phyloP scores from a whole-genome alignment of 306 rosid genomes.

The Hippophae rhamnoides region DNA sequence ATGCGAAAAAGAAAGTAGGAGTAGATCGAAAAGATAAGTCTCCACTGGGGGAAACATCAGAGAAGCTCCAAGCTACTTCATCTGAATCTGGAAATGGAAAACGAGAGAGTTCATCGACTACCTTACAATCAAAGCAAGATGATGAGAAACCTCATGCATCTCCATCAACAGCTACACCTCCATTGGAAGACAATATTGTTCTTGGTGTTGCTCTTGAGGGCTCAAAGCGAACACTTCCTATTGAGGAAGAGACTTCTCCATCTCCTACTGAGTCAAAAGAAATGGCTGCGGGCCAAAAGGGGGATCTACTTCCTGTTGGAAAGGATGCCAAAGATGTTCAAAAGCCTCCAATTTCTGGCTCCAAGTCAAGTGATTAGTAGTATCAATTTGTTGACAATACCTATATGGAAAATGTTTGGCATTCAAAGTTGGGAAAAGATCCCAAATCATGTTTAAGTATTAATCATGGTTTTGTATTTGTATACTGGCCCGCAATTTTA shows the following conservation, averaged over 20 bases:
- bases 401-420: no score
- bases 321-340: constrained; percentile 44
- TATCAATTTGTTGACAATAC: no score
- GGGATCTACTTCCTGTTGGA: constrained; percentile 36
- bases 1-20: constrained; percentile 29
- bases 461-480: no score
- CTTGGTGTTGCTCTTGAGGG: constrained; percentile 96
- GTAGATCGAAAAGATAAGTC: constrained; percentile 29
- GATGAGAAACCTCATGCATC: constrained; percentile 42
- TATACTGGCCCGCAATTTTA: no score
- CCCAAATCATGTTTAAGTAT: no score
- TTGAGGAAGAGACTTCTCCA: constrained; percentile 53
- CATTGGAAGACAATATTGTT: constrained; percentile 71
- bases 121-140: constrained; percentile 45
- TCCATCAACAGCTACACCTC: constrained; percentile 29
- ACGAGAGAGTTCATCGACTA: constrained; percentile 26
- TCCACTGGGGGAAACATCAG: constrained; percentile 19
- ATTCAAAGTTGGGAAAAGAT: no score
- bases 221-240: constrained; percentile 87
- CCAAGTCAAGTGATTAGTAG: no score
- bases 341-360: no score
- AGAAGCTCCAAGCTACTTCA: constrained; percentile 27
- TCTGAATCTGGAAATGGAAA: constrained; percentile 30
- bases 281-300: constrained; percentile 42
- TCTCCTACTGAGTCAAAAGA: constrained; percentile 55